A percentile compares a stretch with the other conserved stretches of the same genome.
Evolutionary conservation across 352 stramenopile species (phyloP).

Genomic region (Globisporangium apiculatum): DNA sequence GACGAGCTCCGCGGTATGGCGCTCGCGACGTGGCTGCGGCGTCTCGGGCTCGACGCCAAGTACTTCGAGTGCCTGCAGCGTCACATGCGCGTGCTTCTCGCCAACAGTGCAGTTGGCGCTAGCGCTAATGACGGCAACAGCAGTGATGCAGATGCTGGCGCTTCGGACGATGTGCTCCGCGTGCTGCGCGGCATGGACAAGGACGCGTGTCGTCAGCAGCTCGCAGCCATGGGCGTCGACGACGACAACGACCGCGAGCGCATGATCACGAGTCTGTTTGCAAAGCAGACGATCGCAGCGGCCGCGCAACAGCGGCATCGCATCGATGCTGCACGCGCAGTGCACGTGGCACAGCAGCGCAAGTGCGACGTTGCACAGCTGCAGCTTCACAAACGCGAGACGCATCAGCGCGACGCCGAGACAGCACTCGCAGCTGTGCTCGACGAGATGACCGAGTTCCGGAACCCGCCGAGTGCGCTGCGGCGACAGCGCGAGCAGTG

Average conservation of each 20-base stretch:
- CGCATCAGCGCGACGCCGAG: conserved; percentile 14
- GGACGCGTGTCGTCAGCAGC: conserved; percentile 12
- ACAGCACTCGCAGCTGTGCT: conserved; percentile 30
- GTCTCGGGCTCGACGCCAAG: conserved; percentile 41
- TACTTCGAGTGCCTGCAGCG: conserved; percentile 48
- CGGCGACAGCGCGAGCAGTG: conserved; percentile 24
- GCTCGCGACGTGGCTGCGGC: conserved; percentile 43
- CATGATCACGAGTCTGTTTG: conserved; percentile 57
- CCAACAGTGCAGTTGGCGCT: not conserved
- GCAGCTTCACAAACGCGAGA: conserved; percentile 21
- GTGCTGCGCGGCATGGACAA: conserved; percentile 12
- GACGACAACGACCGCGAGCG: conserved; percentile 33
- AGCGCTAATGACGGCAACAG: not conserved
- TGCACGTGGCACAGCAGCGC: conserved; percentile 16
- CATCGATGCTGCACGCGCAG: not conserved
- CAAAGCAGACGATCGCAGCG: conserved; percentile 22
- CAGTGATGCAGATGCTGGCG: not conserved
- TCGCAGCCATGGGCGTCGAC: conserved; percentile 29
- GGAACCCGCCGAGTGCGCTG: conserved; percentile 47
- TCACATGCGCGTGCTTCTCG: conserved; percentile 12
- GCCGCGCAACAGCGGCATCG: conserved; percentile 21
- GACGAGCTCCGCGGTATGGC: conserved; percentile 53
- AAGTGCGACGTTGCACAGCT: conserved; percentile 28
- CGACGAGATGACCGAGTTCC: conserved; percentile 50
- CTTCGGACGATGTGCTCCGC: conserved; percentile 6